Percentiles rank a stretch among this genome's conserved stretches.
Evolutionary conservation across 495 filamentous ascomycete genomes (phyloP).

Genomic region (Daldinia concentrica): DNA sequence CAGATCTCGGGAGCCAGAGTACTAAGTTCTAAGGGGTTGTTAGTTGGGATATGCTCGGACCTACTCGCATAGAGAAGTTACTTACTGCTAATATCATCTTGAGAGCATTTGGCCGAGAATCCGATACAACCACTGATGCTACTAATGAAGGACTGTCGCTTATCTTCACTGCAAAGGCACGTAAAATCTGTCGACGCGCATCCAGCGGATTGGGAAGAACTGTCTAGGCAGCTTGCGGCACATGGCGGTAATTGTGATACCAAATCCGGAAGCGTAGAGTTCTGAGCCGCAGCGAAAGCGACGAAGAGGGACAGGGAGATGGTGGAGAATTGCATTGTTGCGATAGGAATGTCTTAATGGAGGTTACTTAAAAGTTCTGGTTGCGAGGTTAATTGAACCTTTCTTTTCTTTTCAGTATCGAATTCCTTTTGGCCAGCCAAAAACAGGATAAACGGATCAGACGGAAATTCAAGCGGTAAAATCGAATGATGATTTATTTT

Average conservation of each 20-base stretch:
- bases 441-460: conserved; percentile 16
- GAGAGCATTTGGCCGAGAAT: conserved; percentile 24
- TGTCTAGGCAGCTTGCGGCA: conserved; percentile 38
- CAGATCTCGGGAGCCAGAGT: conserved; percentile 42
- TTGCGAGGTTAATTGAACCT: background rate
- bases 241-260: conserved; percentile 43
- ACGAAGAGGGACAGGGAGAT: conserved; percentile 38
- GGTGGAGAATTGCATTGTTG: conserved; percentile 41
- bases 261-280: conserved; percentile 44
- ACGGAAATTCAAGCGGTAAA: background rate
- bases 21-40: conserved; percentile 30
- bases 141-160: conserved; percentile 22
- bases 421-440: conserved; percentile 32
- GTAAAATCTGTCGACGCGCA: conserved; percentile 44
- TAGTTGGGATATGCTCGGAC: conserved; percentile 1
- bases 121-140: conserved; percentile 37
- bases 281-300: conserved; percentile 43
- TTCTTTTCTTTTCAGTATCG: background rate
- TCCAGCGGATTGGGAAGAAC: conserved; percentile 25
- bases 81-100: conserved; percentile 41
- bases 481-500: conserved; percentile 9
- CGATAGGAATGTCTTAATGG: background rate
- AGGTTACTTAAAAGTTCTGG: background rate
- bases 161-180: conserved; percentile 38
- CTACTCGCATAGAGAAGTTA: background rate